Percentiles rank a stretch among this genome's conserved stretches.
Conservation (phyloP, 495 filamentous ascomycete genomes). For the Aspergillus olivimuriae region DNA sequence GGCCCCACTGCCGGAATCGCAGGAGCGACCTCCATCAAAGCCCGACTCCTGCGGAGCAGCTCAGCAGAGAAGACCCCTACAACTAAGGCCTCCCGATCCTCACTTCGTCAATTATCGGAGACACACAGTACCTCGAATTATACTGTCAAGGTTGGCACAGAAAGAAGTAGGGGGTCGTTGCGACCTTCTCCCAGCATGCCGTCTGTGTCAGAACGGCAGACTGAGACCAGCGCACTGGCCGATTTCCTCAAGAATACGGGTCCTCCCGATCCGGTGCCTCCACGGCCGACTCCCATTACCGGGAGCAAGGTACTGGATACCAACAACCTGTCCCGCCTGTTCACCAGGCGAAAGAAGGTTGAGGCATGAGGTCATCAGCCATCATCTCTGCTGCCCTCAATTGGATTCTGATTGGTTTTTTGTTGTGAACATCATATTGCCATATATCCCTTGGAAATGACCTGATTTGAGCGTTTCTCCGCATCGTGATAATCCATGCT, state of each 20-base stretch:
- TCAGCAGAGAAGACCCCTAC: constrained; percentile 20
- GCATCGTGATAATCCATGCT: constrained; percentile 9
- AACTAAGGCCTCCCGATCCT: constrained; percentile 25
- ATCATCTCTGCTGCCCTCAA: constrained; percentile 3
- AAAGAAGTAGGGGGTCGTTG: constrained; percentile 27
- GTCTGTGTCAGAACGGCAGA: constrained; percentile 23
- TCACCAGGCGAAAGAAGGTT: constrained; percentile 37
- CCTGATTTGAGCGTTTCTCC: constrained; percentile 28
- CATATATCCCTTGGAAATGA: constrained; percentile 13
- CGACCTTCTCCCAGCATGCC: constrained; percentile 8
- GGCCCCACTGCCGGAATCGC: constrained; percentile 43
- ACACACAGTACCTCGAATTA: constrained; percentile 26
- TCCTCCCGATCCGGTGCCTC: constrained; percentile 47
- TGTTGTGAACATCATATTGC: constrained; percentile 11
- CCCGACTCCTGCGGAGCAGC: constrained; percentile 48
- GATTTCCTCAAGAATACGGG: constrained; percentile 73
- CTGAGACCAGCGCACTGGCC: constrained; percentile 66
- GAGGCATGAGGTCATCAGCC: constrained; percentile 20
- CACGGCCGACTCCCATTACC: constrained; percentile 9
- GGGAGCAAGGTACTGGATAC: constrained; percentile 20
- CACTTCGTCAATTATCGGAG: constrained; percentile 26
- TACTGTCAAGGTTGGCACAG: constrained; percentile 32
- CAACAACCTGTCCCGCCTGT: constrained; percentile 31
- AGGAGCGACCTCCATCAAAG: constrained; percentile 50
- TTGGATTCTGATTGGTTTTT: not conserved